Conservation (phyloP, 441 rosid species). For the Metrosideros polymorpha region DNA sequence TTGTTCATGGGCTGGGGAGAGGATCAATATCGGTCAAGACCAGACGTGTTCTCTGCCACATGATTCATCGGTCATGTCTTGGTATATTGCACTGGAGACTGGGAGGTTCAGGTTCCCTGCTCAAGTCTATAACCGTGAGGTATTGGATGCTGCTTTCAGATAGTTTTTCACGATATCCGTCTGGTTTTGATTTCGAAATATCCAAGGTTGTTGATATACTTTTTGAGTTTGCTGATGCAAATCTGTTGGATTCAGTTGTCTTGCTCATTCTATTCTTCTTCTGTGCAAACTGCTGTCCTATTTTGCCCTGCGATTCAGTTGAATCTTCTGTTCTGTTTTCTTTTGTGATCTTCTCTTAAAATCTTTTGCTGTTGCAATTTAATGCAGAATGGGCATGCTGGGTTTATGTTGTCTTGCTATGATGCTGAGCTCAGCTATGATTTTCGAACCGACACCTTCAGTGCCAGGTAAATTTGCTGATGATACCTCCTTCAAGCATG, state of each 20-base stretch:
- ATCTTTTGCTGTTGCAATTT: background rate
- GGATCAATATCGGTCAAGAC: conserved; percentile 17
- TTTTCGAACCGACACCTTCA: conserved; percentile 59
- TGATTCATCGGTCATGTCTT: conserved; percentile 67
- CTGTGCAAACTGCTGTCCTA: background rate
- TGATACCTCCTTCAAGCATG: background rate
- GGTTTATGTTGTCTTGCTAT: conserved; percentile 94
- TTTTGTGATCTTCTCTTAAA: background rate
- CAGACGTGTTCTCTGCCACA: conserved; percentile 26
- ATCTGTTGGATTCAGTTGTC: background rate
- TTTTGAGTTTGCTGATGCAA: background rate
- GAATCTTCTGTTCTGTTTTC: background rate
- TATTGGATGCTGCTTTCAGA: conserved; percentile 4
- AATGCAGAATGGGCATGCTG: conserved; percentile 79
- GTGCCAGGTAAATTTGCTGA: conserved; percentile 57
- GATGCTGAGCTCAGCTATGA: conserved; percentile 92
- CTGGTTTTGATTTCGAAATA: background rate
- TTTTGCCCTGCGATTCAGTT: background rate
- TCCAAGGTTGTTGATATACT: background rate
- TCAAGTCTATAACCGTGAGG: conserved; percentile 95
- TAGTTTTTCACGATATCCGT: background rate
- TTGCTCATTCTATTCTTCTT: background rate
- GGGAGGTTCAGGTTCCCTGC: conserved; percentile 90
- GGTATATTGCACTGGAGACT: conserved; percentile 79
- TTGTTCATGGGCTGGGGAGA: conserved; percentile 35